phyloP scores from a whole-genome alignment of 306 rosid species.

The Cucurbita argyrosperma region DNA sequence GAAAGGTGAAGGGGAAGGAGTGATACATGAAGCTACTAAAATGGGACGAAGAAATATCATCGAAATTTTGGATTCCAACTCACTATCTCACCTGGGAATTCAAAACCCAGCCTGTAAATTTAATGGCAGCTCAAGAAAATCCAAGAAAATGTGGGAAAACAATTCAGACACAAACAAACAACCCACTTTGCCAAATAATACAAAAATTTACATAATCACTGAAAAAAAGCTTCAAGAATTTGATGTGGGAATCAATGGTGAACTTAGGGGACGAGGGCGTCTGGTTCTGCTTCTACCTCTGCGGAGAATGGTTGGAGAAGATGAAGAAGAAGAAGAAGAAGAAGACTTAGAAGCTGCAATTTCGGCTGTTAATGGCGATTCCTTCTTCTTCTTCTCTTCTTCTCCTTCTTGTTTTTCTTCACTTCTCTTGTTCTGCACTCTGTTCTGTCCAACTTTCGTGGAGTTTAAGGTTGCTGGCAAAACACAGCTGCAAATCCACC shows the following conservation, averaged over 20 bases:
- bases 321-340: conserved; percentile 23
- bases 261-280: conserved; percentile 59
- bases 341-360: conserved; percentile 24
- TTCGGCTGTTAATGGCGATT: conserved; percentile 13
- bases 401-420: conserved; percentile 31
- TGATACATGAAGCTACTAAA: too few species aligned
- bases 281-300: conserved; percentile 80
- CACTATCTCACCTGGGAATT: background rate
- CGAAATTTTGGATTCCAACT: background rate
- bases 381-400: conserved; percentile 10
- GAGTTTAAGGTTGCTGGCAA: conserved; percentile 63
- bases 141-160: background rate
- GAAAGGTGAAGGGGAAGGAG: too few species aligned
- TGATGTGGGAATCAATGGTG: conserved; percentile 45
- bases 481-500: conserved; percentile 80
- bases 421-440: conserved; percentile 39
- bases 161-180: background rate
- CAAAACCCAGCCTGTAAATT: background rate
- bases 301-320: conserved; percentile 34
- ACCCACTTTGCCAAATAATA: background rate
- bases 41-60: background rate
- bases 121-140: background rate
- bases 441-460: conserved; percentile 64
- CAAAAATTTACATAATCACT: background rate
- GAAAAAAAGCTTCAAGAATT: background rate